Percentiles rank a stretch among this genome's conserved stretches.
Conservation (phyloP, 768 basidiomycete species). For the Nevesoporus exiguus region DNA sequence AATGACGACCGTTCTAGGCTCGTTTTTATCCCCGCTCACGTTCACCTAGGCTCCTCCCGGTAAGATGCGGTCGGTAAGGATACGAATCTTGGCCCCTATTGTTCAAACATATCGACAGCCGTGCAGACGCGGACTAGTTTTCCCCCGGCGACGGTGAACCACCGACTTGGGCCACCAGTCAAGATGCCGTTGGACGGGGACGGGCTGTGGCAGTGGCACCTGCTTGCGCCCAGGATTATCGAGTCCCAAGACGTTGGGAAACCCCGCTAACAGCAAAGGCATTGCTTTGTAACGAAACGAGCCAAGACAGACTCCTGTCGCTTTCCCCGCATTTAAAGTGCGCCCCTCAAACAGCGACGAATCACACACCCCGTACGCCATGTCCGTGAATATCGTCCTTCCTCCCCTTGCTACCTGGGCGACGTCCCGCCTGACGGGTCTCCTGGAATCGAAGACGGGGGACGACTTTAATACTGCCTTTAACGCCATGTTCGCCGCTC, state of each 20-base stretch:
- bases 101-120: background rate
- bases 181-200: slow-evolving; percentile 7
- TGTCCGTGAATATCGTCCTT: slow-evolving; percentile 33
- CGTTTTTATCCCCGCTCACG: background rate
- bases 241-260: no score
- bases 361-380: background rate
- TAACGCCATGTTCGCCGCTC: slow-evolving; percentile 37
- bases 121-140: background rate
- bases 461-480: slow-evolving; percentile 37
- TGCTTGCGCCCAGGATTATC: background rate
- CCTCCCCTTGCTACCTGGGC: slow-evolving; percentile 44
- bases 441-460: slow-evolving; percentile 38
- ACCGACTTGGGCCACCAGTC: background rate
- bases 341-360: background rate
- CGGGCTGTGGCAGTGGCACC: background rate
- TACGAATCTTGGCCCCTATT: no score
- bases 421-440: slow-evolving; percentile 34
- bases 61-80: background rate
- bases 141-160: background rate
- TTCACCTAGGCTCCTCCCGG: background rate
- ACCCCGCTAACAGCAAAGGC: no score
- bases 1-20: no score
- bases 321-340: slow-evolving; percentile 10
- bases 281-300: background rate
- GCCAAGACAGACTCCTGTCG: background rate